phyloP scores from a whole-genome alignment of 331 rosid genomes.

The Phaseolus coccineus region DNA sequence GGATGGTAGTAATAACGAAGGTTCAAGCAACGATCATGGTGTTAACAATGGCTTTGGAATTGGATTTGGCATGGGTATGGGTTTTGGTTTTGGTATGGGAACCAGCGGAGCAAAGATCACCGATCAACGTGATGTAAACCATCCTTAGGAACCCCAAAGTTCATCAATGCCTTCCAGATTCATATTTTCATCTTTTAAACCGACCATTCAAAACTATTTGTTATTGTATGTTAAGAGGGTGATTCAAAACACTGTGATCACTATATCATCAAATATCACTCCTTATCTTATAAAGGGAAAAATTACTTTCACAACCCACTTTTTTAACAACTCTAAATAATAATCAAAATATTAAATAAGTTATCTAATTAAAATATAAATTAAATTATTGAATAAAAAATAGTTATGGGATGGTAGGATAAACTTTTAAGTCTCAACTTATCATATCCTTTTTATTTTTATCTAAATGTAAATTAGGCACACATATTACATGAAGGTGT shows the following conservation, averaged over 20 bases:
- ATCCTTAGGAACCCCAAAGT: conserved; percentile 34
- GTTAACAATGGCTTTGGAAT: conserved; percentile 45
- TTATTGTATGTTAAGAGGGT: neutral
- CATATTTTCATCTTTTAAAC: neutral
- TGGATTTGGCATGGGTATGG: conserved; percentile 64
- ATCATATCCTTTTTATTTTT: no score
- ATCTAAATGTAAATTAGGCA: no score
- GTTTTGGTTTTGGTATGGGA: conserved; percentile 56
- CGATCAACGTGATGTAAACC: neutral
- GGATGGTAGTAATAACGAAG: neutral
- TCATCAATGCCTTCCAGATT: no score
- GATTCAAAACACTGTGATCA: neutral
- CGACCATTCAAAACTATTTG: neutral
- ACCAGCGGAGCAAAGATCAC: neutral
- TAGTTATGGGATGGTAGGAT: no score
- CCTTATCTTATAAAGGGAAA: neutral
- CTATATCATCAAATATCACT: neutral
- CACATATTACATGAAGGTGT: no score
- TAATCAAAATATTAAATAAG: no score
- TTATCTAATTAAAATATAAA: no score
- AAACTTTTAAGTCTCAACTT: no score
- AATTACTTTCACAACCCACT: no score
- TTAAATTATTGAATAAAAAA: no score
- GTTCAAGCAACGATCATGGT: neutral
- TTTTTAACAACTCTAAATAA: no score